phyloP scores from a whole-genome alignment of 2,329 filamentous ascomycete genomes.

The Sporothrix brasiliensis region DNA sequence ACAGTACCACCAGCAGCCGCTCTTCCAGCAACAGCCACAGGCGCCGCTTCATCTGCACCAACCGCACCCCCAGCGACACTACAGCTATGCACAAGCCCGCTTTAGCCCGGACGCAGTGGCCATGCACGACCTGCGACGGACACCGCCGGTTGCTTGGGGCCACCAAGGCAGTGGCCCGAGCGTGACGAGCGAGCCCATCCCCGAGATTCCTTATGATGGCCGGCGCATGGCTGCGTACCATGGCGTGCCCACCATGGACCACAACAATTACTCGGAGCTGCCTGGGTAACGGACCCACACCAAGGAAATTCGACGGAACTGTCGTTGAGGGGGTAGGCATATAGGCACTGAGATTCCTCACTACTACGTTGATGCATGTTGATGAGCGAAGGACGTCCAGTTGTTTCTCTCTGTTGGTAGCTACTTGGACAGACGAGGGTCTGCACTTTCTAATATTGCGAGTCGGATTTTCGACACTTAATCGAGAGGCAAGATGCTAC shows the following conservation, averaged over 20 bases:
- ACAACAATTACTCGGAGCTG: slow-evolving; percentile 32
- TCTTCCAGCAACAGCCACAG: background rate
- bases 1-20: background rate
- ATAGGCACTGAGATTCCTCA: background rate
- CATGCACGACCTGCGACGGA: slow-evolving; percentile 34
- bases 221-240: slow-evolving; percentile 34
- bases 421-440: background rate
- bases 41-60: background rate
- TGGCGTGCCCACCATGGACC: slow-evolving; percentile 30
- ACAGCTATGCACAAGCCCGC: slow-evolving; percentile 14
- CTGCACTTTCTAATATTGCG: background rate
- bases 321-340: background rate
- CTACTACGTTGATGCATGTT: background rate
- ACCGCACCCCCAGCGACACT: background rate
- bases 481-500: background rate
- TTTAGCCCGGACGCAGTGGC: slow-evolving; percentile 33
- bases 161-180: background rate
- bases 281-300: slow-evolving; percentile 31
- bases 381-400: background rate
- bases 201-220: slow-evolving; percentile 36
- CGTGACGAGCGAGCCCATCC: slow-evolving; percentile 12
- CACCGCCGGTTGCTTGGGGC: slow-evolving; percentile 25
- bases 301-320: too few relatives aligned
- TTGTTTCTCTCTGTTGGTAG: background rate
- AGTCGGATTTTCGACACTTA: background rate